Evolutionary conservation across 805 yeast genomes (phyloP), one percentile per base, ranked within the genome.

Genomic region (Clavispora carvajalis): DNA sequence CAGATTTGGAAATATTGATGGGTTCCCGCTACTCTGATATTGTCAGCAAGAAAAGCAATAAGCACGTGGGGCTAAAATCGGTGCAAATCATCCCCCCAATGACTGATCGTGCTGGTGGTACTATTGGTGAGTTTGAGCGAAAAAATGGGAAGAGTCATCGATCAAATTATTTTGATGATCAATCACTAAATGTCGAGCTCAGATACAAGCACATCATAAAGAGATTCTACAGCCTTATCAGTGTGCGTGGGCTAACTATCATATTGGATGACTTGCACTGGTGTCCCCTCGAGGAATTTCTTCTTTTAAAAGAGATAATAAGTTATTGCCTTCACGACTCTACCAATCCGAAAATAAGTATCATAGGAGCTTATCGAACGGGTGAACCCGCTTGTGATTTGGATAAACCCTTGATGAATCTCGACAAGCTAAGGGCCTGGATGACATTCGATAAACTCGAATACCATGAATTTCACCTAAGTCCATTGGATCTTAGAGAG

Each of bases 231-330:
- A 60, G 63, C n/a, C 49, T 75, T 4, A 57, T 74, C 36, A 68
- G 71, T 7, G 47, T 46, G 4, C 60, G 59, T 24, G 77, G 78
- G 2, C 54, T 74, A 29, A 71, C 77, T 0, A 45, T 74, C 1
- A 59, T 70, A 35, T 52, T 71, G 22, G 79, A 74, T 46, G 76
- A 74, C 51, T 47, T 70, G 19, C 75, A 74, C 39, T 67, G 71
- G 66, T 63, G 71, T 40, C 58, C 75, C 0, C 46, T 41, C 7
- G 55, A 50, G 9, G 70, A 63, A 43, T 54, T 63, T 47, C 40
- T 33, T 5, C 39, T 69, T 43, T 38, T 61, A 3, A 44, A 51
- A 7, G 73, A 68, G 34, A 49, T 63, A 4, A 37, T 58, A 7
- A 49, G 47, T 16, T 54, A 43, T 37, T 47, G 40, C 36, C 23